A percentile compares a stretch with the other conserved stretches of the same genome.
Evolutionary conservation across 441 rosid genomes (phyloP).

Genomic region (Corymbia citriodora): DNA sequence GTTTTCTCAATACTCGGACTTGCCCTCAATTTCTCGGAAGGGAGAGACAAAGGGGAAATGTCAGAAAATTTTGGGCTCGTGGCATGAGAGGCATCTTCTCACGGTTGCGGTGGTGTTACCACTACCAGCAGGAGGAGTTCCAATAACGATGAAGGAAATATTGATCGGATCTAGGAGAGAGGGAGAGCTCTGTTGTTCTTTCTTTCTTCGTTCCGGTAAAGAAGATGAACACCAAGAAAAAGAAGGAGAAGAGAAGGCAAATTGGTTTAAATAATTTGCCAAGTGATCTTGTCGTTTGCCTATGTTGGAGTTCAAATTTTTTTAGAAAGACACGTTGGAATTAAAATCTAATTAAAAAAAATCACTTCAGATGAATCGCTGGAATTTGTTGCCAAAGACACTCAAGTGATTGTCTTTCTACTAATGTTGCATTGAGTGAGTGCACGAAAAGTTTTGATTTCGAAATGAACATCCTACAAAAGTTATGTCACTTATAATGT

Average conservation of each 20-base stretch:
- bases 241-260: background rate
- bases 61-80: background rate
- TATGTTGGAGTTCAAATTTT: background rate
- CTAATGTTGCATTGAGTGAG: fast-evolving
- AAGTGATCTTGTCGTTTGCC: background rate
- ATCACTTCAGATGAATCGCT: fast-evolving
- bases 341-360: background rate
- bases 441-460: fast-evolving
- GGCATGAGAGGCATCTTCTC: background rate
- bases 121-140: background rate
- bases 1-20: background rate
- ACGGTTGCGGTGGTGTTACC: background rate
- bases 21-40: background rate
- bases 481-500: too few species aligned
- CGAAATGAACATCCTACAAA: too few species aligned
- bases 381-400: fast-evolving
- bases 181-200: background rate
- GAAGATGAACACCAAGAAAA: background rate
- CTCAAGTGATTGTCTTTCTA: background rate
- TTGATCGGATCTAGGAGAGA: background rate
- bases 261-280: background rate
- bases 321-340: background rate
- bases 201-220: background rate
- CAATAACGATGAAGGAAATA: background rate
- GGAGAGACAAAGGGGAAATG: background rate